Evolutionary conservation across 2,329 filamentous ascomycete genomes (phyloP), one percentile per base, ranked within the genome.

Genomic region (Alternaria tenuissima): DNA sequence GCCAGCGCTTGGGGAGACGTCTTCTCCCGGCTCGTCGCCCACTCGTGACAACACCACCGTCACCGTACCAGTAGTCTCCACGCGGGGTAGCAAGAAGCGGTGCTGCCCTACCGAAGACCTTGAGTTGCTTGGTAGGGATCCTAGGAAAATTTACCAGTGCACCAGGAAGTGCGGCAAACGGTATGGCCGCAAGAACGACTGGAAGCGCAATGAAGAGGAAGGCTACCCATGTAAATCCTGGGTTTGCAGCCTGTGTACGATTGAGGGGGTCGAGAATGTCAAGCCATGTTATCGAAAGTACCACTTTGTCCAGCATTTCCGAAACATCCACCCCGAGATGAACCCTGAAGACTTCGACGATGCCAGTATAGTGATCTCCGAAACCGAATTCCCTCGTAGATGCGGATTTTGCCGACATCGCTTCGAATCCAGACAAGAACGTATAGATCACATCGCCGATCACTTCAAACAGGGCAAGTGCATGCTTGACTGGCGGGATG

Each of bases 131-230:
- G 52, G 63, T 42, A 60, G 76, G 38, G 76, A 78, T 49, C 59
- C 73, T 9, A 76, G 70, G 49, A 78, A 78, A 32, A 76, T 78
- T 41, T 78, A 76, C 58, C 76, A 78, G 46, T 78, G 76, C 59
- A 78, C 76, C 7, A 44, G 76, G 26, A 77, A 77, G 53, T 78
- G 76, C 38, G 76, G 76, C 11, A 78, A 78, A 59, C 68, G 76
- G 8, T 78, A 77, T 61, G 74, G 73, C 7, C 72, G 76, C 7
- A 78, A 78, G 64, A 77, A 75, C 38, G 76, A 78, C 64, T 78
- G 76, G 76, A 78, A 77, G 64, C 67, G 76, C 49, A 77, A 78
- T 34, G 76, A 78, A 43, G 76, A 78, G 55, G 75, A 78, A 52
- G 73, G 72, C 8, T 78, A 78, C 52, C 76, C 76, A 43, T 73